Percentiles rank a stretch among this genome's conserved stretches.
Evolutionary conservation across 768 basidiomycete species (phyloP).

Genomic region (Collybia nuda): DNA sequence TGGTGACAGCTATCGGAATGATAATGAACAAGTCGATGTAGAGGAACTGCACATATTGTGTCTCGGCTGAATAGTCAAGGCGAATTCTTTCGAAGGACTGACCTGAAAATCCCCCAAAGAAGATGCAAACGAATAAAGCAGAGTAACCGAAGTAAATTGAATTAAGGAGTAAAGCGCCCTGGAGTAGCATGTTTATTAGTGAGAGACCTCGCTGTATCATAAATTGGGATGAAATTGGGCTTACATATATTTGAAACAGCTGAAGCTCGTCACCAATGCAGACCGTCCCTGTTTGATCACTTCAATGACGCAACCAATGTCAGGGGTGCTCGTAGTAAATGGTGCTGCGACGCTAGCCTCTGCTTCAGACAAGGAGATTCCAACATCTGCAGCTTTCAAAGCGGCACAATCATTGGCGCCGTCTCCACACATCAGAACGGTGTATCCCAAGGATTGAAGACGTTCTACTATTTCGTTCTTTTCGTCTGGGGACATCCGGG

Average conservation of each 20-base stretch:
- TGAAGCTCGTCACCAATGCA: constrained; percentile 96
- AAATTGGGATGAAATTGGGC: constrained; percentile 25
- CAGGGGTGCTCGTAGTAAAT: constrained; percentile 90
- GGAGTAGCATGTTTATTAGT: constrained; percentile 12
- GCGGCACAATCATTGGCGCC: constrained; percentile 99
- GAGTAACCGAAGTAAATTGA: constrained; percentile 96
- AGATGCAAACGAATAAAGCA: constrained; percentile 95
- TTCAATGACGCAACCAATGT: constrained; percentile 94
- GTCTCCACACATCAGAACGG: constrained; percentile 97
- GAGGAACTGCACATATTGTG: constrained; percentile 60
- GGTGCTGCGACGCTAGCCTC: constrained; percentile 99
- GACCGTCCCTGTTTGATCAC: constrained; percentile 96
- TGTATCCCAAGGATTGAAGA: constrained; percentile 90
- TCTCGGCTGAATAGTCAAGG: constrained; percentile 9
- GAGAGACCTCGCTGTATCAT: neutral
- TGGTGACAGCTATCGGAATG: constrained; percentile 93
- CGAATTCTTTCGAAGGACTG: constrained; percentile 15
- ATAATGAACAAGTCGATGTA: constrained; percentile 99
- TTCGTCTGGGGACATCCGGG: constrained; percentile 99
- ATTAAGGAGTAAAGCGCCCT: constrained; percentile 99
- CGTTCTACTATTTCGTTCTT: constrained; percentile 98
- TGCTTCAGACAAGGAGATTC: constrained; percentile 93
- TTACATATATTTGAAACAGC: constrained; percentile 99
- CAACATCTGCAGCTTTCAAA: constrained; percentile 97
- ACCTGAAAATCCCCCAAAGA: constrained; percentile 97